These are phyloP conservation scores for Scedosporium apiospermum DNA, from an alignment of 2,329 filamentous ascomycete genomes.

Conservation along the genomic window DNA sequence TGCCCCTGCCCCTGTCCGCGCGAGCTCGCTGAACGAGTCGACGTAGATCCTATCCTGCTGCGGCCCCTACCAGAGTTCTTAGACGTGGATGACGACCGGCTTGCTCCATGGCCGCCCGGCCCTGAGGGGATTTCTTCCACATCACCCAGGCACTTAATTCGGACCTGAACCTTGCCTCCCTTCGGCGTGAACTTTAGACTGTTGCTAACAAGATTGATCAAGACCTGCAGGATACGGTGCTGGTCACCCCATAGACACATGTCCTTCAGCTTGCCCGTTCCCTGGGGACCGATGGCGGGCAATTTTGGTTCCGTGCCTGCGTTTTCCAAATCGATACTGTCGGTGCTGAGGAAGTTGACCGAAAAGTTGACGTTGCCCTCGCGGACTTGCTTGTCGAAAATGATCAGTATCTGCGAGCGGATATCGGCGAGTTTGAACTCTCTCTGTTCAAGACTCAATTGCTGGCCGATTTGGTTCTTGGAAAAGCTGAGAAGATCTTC, in stretches of 20 bases:
- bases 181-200: slow-evolving; percentile 81
- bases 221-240: slow-evolving; percentile 81
- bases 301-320: slow-evolving; percentile 23
- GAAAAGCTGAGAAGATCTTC: slow-evolving; percentile 89
- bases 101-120: slow-evolving; percentile 27
- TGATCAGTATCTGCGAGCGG: slow-evolving; percentile 69
- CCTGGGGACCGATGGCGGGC: slow-evolving; percentile 54
- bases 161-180: slow-evolving; percentile 64
- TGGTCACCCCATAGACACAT: slow-evolving; percentile 91
- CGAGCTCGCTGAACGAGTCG: slow-evolving; percentile 41
- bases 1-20: slow-evolving; percentile 15
- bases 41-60: slow-evolving; percentile 37
- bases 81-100: slow-evolving; percentile 43
- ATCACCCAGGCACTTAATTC: slow-evolving; percentile 65
- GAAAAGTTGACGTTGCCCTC: slow-evolving; percentile 67
- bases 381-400: slow-evolving; percentile 82
- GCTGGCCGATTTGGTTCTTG: slow-evolving; percentile 87
- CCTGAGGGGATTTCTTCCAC: slow-evolving; percentile 21
- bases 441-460: slow-evolving; percentile 70
- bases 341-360: slow-evolving; percentile 45
- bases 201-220: slow-evolving; percentile 89
- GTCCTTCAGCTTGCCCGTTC: slow-evolving; percentile 63
- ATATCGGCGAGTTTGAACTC: slow-evolving; percentile 83
- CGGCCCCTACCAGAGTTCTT: slow-evolving; percentile 33
- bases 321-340: background rate